Percentiles rank a stretch among this genome's conserved stretches.
phyloP scores from a whole-genome alignment of 805 yeast genomes.

The Priceomyces fermenticarens region DNA sequence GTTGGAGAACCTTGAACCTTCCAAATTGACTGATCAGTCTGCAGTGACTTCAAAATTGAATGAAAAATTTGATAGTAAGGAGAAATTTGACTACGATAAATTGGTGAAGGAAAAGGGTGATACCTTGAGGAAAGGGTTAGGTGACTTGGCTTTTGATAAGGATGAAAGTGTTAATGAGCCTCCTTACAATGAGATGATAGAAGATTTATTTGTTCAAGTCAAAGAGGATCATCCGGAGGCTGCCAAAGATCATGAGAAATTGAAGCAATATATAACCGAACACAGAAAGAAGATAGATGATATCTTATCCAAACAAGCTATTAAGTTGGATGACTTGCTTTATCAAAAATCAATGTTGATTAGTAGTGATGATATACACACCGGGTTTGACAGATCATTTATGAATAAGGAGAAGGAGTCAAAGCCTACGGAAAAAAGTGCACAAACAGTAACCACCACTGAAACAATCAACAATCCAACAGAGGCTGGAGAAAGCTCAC shows the following conservation, averaged over 20 bases:
- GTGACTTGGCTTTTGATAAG: conserved; percentile 32
- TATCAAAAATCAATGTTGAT: conserved; percentile 73
- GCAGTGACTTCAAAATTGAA: conserved; percentile 41
- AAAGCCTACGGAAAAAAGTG: conserved; percentile 15
- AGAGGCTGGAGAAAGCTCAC: conserved; percentile 1
- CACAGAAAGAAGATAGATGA: conserved; percentile 72
- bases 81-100: conserved; percentile 49
- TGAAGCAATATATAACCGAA: conserved; percentile 40
- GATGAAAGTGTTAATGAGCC: conserved; percentile 46
- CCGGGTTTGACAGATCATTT: conserved; percentile 87
- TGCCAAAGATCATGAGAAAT: conserved; percentile 30
- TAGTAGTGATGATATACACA: conserved; percentile 85
- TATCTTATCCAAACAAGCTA: conserved; percentile 59
- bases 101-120: conserved; percentile 36
- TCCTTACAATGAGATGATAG: conserved; percentile 88
- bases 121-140: conserved; percentile 43
- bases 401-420: conserved; percentile 54
- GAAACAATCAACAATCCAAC: conserved; percentile 12
- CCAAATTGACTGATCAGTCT: conserved; percentile 31
- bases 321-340: conserved; percentile 63
- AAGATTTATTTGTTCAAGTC: conserved; percentile 79
- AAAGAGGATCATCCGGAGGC: conserved; percentile 57
- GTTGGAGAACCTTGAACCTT: conserved; percentile 39
- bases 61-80: conserved; percentile 53
- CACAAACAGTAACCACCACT: conserved; percentile 24